Evolutionary conservation across 257 asterid genomes (phyloP), one percentile per base, ranked within the genome.

Genomic region (Solanum bulbocastanum): DNA sequence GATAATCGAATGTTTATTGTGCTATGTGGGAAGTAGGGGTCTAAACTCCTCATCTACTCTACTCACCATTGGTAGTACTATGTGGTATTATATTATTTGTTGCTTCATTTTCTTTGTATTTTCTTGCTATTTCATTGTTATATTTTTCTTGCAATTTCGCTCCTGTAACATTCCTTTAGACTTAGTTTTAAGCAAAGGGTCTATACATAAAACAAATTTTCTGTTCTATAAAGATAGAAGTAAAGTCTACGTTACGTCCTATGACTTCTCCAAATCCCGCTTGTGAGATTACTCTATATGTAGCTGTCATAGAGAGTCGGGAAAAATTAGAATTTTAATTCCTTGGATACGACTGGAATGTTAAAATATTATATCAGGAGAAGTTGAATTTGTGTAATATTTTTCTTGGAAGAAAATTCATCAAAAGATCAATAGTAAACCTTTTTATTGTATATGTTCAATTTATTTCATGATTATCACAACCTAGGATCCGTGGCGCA

Each of bases 401-500:
- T 52, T 52, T 52, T 16, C 60, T 52, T 52, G 23, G 20, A 52
- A 52, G 1, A 52, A 6, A 16, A 15, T 6, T 16, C 2, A 16
- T 5, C 1, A 49, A 15, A 49, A 5, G 56, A 46, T 46, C 56
- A 14, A 49, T 15, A 52, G n/a, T 56, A 2, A 0, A 6, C 4
- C 6, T 56, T 1, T 2, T 2, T 18, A 18, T 56, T 18, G 0
- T 56, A 56, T 56, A 58, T 58, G 0, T 1, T 1, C 0, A 7
- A 1, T 71, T 32, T 7, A 15, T 71, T 71, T 8, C 25, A 71
- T 4, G 0, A 7, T 0, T 14, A 4, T 3, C 1, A 18, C 2
- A n/a, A 2, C 2, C 8, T 4, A 9, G 96, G 98, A 93, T 93
- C 95, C 94, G 96, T 95, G 98, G 99, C 98, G 98, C 96, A 96